A percentile compares a stretch with the other conserved stretches of the same genome.
Evolutionary conservation across 2,329 filamentous ascomycete species (phyloP).

Genomic region (Cercospora zeina): DNA sequence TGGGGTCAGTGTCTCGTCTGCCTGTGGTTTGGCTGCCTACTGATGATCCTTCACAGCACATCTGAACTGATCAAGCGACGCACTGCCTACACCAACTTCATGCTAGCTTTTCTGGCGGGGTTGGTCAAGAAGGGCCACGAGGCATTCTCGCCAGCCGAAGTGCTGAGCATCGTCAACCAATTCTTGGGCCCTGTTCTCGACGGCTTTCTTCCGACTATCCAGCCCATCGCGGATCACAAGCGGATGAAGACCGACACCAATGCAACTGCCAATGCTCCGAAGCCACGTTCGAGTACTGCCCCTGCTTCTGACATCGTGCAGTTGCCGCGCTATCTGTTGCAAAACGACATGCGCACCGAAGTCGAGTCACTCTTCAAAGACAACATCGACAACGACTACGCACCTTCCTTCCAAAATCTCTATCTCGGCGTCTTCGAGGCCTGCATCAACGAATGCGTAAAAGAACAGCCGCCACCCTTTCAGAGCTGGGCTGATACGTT

Average conservation of each 20-base stretch:
- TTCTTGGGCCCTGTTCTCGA: background rate
- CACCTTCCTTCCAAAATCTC: background rate
- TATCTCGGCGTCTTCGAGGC: background rate
- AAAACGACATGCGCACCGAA: background rate
- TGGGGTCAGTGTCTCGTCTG: background rate
- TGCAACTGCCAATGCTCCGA: background rate
- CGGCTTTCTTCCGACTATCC: background rate
- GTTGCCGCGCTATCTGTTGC: background rate
- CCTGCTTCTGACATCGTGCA: background rate
- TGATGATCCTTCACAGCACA: background rate
- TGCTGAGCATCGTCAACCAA: background rate
- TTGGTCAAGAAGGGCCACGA: background rate
- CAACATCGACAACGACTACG: background rate
- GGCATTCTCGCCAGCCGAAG: background rate
- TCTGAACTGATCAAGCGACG: background rate
- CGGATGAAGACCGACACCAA: background rate
- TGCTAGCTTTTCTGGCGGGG: background rate
- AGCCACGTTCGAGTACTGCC: background rate
- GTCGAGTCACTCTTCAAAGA: background rate
- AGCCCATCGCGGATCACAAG: background rate
- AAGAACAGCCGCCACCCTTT: background rate
- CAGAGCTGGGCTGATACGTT: background rate
- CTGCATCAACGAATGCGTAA: background rate
- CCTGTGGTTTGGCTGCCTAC: background rate
- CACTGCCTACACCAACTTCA: background rate